Conservation (phyloP, 306 rosid genomes). For the Trichosanthes cucumerina region DNA sequence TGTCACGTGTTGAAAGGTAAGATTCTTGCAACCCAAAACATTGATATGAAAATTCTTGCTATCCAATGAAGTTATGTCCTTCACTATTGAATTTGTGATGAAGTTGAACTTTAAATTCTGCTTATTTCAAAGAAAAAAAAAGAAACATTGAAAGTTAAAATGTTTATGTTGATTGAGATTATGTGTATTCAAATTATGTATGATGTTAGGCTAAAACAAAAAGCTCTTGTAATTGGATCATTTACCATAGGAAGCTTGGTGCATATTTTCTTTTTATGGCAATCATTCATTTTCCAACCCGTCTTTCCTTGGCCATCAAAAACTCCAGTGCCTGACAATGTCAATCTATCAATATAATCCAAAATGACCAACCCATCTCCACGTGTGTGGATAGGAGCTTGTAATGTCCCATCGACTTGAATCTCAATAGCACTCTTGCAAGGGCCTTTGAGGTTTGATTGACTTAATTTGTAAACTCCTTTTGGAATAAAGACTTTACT, state of each 20-base stretch:
- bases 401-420: slow-evolving; percentile 18
- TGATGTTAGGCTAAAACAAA: too few species aligned
- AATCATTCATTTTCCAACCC: slow-evolving; percentile 25
- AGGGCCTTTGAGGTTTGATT: neutral
- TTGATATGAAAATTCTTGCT: too few species aligned
- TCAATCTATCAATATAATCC: slow-evolving; percentile 10
- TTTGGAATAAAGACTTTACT: slow-evolving; percentile 12
- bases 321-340: slow-evolving; percentile 30
- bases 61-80: too few species aligned
- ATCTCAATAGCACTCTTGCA: neutral
- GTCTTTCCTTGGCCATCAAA: slow-evolving; percentile 4
- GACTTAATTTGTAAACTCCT: slow-evolving; percentile 8
- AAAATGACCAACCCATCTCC: slow-evolving; percentile 26
- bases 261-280: slow-evolving; percentile 12
- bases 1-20: too few species aligned
- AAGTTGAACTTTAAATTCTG: too few species aligned
- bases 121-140: too few species aligned
- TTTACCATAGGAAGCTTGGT: slow-evolving; percentile 19
- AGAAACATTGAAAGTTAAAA: too few species aligned
- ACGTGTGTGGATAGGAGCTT: slow-evolving; percentile 14
- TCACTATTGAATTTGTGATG: too few species aligned
- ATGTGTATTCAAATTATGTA: too few species aligned
- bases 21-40: too few species aligned
- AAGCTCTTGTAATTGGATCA: too few species aligned
- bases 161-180: too few species aligned